Evolutionary conservation across 176 grass and related monocot species (phyloP), one percentile per base, ranked within the genome.

Genomic region (Dendrocalamus sinicus): DNA sequence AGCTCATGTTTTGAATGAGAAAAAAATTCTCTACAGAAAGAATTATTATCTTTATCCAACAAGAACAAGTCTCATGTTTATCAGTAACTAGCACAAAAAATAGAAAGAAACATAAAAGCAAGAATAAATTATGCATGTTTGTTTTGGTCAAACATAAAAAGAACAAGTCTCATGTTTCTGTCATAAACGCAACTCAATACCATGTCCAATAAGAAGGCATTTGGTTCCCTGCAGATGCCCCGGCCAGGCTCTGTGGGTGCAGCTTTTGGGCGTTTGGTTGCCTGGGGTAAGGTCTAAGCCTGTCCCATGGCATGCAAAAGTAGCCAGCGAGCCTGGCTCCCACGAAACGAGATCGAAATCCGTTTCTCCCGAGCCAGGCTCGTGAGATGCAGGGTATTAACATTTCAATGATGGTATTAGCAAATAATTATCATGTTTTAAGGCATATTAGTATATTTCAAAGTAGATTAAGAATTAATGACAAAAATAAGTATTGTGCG

Each of bases 361-460:
- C 28, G 28, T 30, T 30, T 30, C 69, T 72, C 69, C 43, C 12
- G 12, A 48, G n/a, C 28, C 28, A 30, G 28, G 28, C 28, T 30
- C 11, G 2, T 47, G 67, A 20, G 67, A 70, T n/a, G 55, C 12
- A 58, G 20, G 77, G 44, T 69, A 70, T 81, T 70, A 41, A 60
- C 52, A 82, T 82, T 50, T 8, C 66, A 82, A 70, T 44, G 20
- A 82, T 82, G 67, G 22, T 82, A 82, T 72, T 43, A 82, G 67
- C n/a, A 71, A 82, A 82, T 59, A 82, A 46, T 59, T 26, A 68
- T 39, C 78, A 80, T 23, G 37, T 46, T 59, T 45, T 71, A 82
- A 58, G 79, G 79, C 66, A 82, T 82, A 82, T 71, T 82, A 70
- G 70, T 47, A 70, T 70, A 57, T 81, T 69, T 81, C 9, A 80